Evolutionary conservation across 2,329 filamentous ascomycete genomes (phyloP), one percentile per base, ranked within the genome.

Genomic region (Bipolaris victoriae): DNA sequence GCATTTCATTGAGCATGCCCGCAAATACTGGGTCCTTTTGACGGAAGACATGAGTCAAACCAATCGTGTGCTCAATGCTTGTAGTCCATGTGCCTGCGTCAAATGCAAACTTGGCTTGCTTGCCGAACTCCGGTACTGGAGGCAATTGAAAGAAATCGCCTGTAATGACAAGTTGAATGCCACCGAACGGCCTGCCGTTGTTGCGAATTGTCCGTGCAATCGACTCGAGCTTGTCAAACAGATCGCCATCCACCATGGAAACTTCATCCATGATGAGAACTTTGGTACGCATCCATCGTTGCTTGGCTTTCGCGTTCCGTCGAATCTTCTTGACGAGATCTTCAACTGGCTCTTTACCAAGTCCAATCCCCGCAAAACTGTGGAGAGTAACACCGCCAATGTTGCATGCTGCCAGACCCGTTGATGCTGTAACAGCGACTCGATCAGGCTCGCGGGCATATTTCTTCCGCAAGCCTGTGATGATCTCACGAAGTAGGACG

Each of bases 91-190:
- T 96, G 2, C 86, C 86, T 7, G 93, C 93, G 68, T 97, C 91
- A 72, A 99, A 99, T 0, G 93, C 90, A 75, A 99, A 99, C 71
- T 92, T 97, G 45, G 89, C 86, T 24, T 88, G 83, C 50, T 87
- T 86, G 40, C 85, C 86, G 39, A 81, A 81, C 35, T 97, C 93
- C 1, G 94, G 93, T 1, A 99, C 95, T 0, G 95, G 95, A 0
- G 95, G 95, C 3, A 99, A 80, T 74, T 99, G 95, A 77, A 99
- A 99, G 78, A 99, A 99, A 71, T 99, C 95, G 3, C 95, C 95
- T 0, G 95, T 99, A 58, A 99, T 91, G 55, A 99, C 86, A 29
- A 99, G 83, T 67, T 99, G 95, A 44, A 99, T 98, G 5, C 95
- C 95, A 52, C 95, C 96, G 81, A 97, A 99, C 0, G 95, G 90